These are phyloP conservation scores for Entomophthora muscae DNA, from an alignment of 371 early-diverging fungal genomes.

Conservation along the genomic window DNA sequence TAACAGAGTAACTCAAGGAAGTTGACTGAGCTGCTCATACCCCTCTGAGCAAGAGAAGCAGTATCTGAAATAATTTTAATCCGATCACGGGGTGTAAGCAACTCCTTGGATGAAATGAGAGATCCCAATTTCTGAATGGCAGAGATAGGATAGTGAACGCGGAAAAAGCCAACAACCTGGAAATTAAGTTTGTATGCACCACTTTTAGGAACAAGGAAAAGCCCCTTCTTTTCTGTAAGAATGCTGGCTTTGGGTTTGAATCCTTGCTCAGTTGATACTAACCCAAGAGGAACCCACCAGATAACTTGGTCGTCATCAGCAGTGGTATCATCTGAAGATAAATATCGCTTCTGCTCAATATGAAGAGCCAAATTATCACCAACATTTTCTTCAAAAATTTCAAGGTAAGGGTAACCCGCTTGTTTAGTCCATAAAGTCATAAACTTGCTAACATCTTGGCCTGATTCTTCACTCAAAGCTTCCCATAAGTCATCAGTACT, in stretches of 20 bases:
- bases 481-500: slow-evolving; percentile 74
- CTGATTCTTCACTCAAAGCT: slow-evolving; percentile 42
- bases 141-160: slow-evolving; percentile 36
- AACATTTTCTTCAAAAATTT: slow-evolving; percentile 27
- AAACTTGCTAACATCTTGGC: slow-evolving; percentile 46
- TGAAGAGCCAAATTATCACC: no score
- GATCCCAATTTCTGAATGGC: slow-evolving; percentile 23
- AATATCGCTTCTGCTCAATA: slow-evolving; percentile 18
- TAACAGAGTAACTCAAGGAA: slow-evolving; percentile 34
- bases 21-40: slow-evolving; percentile 29
- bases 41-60: slow-evolving; percentile 38
- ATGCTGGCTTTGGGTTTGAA: slow-evolving; percentile 14
- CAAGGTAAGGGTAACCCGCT: slow-evolving; percentile 66
- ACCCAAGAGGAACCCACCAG: slow-evolving; percentile 60
- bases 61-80: slow-evolving; percentile 42
- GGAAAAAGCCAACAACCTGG: slow-evolving; percentile 38
- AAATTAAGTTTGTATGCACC: slow-evolving; percentile 38
- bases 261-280: slow-evolving; percentile 14
- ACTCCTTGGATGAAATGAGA: slow-evolving; percentile 17
- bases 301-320: slow-evolving; percentile 34
- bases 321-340: slow-evolving; percentile 38
- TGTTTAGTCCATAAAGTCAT: slow-evolving; percentile 81
- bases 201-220: slow-evolving; percentile 13
- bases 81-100: slow-evolving; percentile 27
- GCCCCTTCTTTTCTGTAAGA: slow-evolving; percentile 16